Evolutionary conservation across 176 grass and related monocot species (phyloP).

Genomic region (Guadua angustifolia): DNA sequence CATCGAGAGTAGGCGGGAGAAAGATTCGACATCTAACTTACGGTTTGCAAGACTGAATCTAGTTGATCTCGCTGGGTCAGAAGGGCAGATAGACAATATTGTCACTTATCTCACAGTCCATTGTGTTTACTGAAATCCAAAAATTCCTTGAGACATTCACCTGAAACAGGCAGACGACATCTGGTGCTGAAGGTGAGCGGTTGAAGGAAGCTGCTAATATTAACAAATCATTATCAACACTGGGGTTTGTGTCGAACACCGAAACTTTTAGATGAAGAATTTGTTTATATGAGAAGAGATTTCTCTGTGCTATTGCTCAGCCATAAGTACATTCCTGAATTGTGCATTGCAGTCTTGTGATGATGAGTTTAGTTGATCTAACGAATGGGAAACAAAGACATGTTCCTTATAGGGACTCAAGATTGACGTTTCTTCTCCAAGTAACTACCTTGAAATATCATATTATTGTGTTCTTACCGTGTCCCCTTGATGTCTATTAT

Average conservation of each 20-base stretch:
- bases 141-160: conserved; percentile 43
- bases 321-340: conserved; percentile 27
- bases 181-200: conserved; percentile 96
- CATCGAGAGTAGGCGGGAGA: conserved; percentile 91
- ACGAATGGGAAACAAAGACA: conserved; percentile 87
- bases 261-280: conserved; percentile 27
- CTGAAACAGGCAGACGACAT: conserved; percentile 87
- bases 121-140: conserved; percentile 7
- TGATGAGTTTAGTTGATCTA: conserved; percentile 94
- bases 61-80: conserved; percentile 95
- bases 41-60: conserved; percentile 96
- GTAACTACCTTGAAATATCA: conserved; percentile 47
- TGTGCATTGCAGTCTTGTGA: conserved; percentile 82
- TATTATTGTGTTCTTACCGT: conserved; percentile 31
- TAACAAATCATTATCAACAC: conserved; percentile 97
- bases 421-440: conserved; percentile 97
- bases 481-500: conserved; percentile 33
- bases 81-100: conserved; percentile 60
- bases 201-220: conserved; percentile 94
- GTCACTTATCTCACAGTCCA: not conserved
- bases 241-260: conserved; percentile 56
- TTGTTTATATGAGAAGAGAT: not conserved
- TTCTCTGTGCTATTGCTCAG: conserved; percentile 11
- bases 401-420: conserved; percentile 97
- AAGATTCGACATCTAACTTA: conserved; percentile 74